These are phyloP conservation scores for Macrocybe gigantea DNA, from an alignment of 768 basidiomycete genomes.

Conservation along the genomic window DNA sequence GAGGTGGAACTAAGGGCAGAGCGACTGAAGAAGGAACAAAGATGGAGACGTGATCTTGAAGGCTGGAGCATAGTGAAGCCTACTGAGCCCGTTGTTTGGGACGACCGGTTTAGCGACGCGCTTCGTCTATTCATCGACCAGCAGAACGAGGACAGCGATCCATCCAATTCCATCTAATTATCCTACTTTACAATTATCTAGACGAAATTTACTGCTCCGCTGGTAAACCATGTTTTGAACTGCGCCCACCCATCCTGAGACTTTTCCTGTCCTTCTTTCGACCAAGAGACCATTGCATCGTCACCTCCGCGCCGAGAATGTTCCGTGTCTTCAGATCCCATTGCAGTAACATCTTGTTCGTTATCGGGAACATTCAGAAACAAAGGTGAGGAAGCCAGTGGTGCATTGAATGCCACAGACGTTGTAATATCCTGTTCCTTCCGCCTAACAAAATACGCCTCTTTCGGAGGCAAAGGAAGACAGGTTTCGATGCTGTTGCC, in stretches of 20 bases:
- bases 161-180: slow-evolving; percentile 7
- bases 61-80: slow-evolving; percentile 79
- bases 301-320: too few species aligned
- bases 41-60: slow-evolving; percentile 74
- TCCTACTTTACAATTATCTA: background rate
- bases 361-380: too few species aligned
- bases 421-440: too few species aligned
- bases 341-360: too few species aligned
- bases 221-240: slow-evolving; percentile 64
- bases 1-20: slow-evolving; percentile 88
- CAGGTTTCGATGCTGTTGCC: too few species aligned
- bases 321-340: too few species aligned
- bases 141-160: slow-evolving; percentile 12
- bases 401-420: too few species aligned
- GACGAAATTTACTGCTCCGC: slow-evolving; percentile 39
- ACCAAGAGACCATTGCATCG: too few species aligned
- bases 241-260: slow-evolving; percentile 51
- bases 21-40: slow-evolving; percentile 80
- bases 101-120: slow-evolving; percentile 57
- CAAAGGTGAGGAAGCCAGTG: too few species aligned
- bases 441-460: too few species aligned
- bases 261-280: slow-evolving; percentile 10
- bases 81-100: slow-evolving; percentile 65
- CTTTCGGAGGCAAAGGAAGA: too few species aligned
- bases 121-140: slow-evolving; percentile 57